Conservation (phyloP, 495 filamentous ascomycete species). For the Podospora conica region DNA sequence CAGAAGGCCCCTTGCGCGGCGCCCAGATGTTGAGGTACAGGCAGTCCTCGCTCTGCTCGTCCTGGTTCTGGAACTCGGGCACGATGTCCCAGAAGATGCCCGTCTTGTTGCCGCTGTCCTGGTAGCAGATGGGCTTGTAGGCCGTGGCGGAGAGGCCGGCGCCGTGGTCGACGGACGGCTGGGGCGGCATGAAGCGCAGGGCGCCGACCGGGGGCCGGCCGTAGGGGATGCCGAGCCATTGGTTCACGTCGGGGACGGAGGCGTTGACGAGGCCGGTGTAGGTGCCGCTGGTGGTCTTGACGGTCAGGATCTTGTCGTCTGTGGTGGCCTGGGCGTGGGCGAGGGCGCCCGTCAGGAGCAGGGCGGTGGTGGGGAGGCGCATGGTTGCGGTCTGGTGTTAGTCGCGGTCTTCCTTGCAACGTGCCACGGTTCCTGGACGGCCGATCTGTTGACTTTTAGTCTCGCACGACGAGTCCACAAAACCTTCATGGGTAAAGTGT, state of each 20-base stretch:
- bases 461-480: neutral
- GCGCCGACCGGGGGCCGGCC: conserved; percentile 42
- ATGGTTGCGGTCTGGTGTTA: neutral
- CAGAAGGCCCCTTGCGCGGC: neutral
- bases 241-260: conserved; percentile 5
- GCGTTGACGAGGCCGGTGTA: conserved; percentile 12
- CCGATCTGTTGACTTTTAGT: neutral
- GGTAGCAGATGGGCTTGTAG: conserved; percentile 10
- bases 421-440: neutral
- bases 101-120: conserved; percentile 5
- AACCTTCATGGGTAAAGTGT: neutral
- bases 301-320: neutral
- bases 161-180: conserved; percentile 53
- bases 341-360: neutral
- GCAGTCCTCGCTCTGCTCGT: conserved; percentile 45
- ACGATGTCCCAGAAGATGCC: conserved; percentile 2
- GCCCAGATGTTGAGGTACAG: conserved; percentile 50
- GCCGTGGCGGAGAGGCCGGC: conserved; percentile 32
- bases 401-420: neutral
- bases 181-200: conserved; percentile 38
- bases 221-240: conserved; percentile 52
- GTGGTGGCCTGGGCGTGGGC: neutral
- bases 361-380: neutral
- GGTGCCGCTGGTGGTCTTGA: conserved; percentile 17
- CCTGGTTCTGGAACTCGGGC: conserved; percentile 2